Evolutionary conservation across 106 monocot species (phyloP).

Genomic region (Chionographis japonica): DNA sequence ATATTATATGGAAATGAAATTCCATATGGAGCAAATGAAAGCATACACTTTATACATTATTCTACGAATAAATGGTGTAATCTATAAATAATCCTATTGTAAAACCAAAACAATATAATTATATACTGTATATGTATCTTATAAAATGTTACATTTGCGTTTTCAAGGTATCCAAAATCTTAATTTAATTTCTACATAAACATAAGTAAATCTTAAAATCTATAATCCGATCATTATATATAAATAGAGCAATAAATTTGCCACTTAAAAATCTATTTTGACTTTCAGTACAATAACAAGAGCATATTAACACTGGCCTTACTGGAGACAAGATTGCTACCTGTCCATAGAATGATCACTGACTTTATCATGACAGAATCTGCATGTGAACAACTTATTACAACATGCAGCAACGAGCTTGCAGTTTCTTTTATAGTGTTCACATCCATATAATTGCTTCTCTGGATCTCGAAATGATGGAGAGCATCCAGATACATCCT

Average conservation of each 20-base stretch:
- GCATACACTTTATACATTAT: no score
- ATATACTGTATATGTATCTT: no score
- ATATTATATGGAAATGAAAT: no score
- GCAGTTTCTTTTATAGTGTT: constrained; percentile 97
- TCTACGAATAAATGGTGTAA: no score
- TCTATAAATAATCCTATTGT: no score
- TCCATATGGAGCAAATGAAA: no score
- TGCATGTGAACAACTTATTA: constrained; percentile 89
- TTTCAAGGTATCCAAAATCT: background rate
- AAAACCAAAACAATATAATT: no score
- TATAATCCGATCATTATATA: no score
- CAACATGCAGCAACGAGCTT: constrained; percentile 94
- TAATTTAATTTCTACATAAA: background rate
- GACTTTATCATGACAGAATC: constrained; percentile 98
- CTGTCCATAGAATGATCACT: constrained; percentile 99
- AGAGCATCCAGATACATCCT: constrained; percentile 54
- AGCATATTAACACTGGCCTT: background rate
- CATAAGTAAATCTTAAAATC: background rate
- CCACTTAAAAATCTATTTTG: background rate
- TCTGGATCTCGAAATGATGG: constrained; percentile 80
- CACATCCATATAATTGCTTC: constrained; percentile 82
- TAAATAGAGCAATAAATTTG: background rate
- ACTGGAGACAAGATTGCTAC: constrained; percentile 24
- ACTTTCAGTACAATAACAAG: background rate
- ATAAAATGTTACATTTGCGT: no score